Evolutionary conservation across 768 basidiomycete species (phyloP), one percentile per base, ranked within the genome.

Genomic region (Auriscalpium microsporum): DNA sequence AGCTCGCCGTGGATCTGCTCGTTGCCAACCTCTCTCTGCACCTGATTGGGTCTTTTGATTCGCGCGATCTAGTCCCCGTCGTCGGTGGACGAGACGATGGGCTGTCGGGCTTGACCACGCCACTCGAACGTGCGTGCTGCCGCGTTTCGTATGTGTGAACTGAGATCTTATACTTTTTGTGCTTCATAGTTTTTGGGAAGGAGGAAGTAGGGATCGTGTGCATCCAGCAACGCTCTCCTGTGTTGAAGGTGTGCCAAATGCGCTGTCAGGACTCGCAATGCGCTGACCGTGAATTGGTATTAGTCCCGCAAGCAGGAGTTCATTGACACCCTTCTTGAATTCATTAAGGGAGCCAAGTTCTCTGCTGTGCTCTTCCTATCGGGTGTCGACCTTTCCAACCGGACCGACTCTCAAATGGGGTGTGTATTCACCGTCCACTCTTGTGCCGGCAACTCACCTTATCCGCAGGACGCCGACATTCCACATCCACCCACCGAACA

Each of bases 371-470:
- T 92, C 35, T 76, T 93, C 62, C 70, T 90, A 21, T 81, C 86
- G 14, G 88, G 89, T 23, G 76, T 92, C n/a, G 86, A 91, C 65
- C 73, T 80, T 33, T 79, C 82, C 13, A 81, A 86, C 62, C 78
- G 90, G 59, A 82, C 82, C 21, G 90, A 93, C 63, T 70, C 76
- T 1, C 90, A 93, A 63, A 89, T 92, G 82, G 63, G 76, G 90
- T 92, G 65, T 57, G 82, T 47, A 4, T 16, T 56, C 54, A 50
- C 33, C 42, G 17, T 9, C 47, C 5, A 48, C 34, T 45, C 55
- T 40, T 34, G 10, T 21, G 45, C 37, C 45, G 47, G 54, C 49
- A 38, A 21, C 38, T 45, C 28, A 46, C 35, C 13, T 56, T 16
- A 1, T 1, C 19, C 19, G 21, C 17, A 90, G 86, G 45, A 84